These are phyloP conservation scores for Ajuga chamaepitys DNA, from an alignment of 257 asterid species.

Conservation along the genomic window DNA sequence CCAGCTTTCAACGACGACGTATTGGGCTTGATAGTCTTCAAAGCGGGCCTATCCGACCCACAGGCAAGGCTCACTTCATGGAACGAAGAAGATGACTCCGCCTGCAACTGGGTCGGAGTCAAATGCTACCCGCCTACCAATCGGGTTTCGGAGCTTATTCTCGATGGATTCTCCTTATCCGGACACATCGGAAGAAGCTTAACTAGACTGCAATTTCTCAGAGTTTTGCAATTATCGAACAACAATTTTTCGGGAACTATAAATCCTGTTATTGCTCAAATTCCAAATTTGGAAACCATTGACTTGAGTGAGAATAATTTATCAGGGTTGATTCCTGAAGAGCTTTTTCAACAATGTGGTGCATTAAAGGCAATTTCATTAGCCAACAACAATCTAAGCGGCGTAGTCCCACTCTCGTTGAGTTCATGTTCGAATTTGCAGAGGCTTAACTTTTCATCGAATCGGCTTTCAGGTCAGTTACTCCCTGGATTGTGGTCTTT, in stretches of 20 bases:
- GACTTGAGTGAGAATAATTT: constrained; percentile 57
- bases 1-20: constrained; percentile 81
- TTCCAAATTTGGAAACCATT: constrained; percentile 34
- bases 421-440: constrained; percentile 48
- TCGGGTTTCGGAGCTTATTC: constrained; percentile 59
- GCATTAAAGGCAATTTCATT: constrained; percentile 47
- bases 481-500: constrained; percentile 46
- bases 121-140: constrained; percentile 44
- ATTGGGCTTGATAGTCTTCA: constrained; percentile 69
- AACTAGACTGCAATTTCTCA: constrained; percentile 39
- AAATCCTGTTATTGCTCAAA: constrained; percentile 45
- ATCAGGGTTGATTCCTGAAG: constrained; percentile 48
- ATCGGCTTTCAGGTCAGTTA: constrained; percentile 54
- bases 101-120: constrained; percentile 74
- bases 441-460: constrained; percentile 54
- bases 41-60: constrained; percentile 63
- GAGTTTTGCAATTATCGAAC: constrained; percentile 42
- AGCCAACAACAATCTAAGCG: constrained; percentile 64
- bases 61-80: constrained; percentile 53
- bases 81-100: constrained; percentile 62
- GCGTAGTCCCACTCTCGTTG: constrained; percentile 49
- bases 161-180: constrained; percentile 52
- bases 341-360: constrained; percentile 57
- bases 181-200: constrained; percentile 70
- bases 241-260: constrained; percentile 61